These are phyloP conservation scores for Fusarium azukiicola DNA, from an alignment of 2,329 filamentous ascomycete species.

Conservation along the genomic window DNA sequence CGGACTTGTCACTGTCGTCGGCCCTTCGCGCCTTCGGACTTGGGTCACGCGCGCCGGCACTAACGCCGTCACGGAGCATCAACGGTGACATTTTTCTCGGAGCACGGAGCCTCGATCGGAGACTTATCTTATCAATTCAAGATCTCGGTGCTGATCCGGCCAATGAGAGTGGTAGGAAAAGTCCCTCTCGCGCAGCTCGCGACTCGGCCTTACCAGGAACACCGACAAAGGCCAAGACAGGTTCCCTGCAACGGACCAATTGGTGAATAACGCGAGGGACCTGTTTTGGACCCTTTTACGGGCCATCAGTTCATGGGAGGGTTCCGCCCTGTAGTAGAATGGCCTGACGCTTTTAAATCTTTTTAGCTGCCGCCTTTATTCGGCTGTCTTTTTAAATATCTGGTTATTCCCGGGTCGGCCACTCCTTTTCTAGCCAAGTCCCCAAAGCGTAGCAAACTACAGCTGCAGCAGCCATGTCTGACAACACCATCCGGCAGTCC, in stretches of 20 bases:
- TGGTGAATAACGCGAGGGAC: background rate
- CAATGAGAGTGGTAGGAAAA: background rate
- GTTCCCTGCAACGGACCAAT: background rate
- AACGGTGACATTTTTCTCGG: background rate
- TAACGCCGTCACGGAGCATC: background rate
- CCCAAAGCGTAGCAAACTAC: background rate
- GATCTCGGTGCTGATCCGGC: background rate
- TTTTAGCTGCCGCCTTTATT: background rate
- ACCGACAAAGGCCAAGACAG: background rate
- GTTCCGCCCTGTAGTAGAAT: background rate
- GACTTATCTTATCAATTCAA: conserved; percentile 12
- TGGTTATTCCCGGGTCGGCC: conserved; percentile 6
- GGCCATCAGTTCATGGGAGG: background rate
- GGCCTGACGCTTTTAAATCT: conserved; percentile 7
- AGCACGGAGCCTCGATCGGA: background rate
- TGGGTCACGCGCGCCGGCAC: background rate
- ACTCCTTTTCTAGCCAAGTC: background rate
- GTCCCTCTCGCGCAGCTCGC: background rate
- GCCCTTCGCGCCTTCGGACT: background rate
- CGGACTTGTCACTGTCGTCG: background rate
- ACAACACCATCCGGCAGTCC: conserved; percentile 30
- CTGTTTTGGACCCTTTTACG: background rate
- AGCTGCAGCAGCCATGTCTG: conserved; percentile 21
- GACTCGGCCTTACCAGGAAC: conserved; percentile 12
- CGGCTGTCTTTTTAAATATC: background rate